Evolutionary conservation across 139 green algal genomes (phyloP), one percentile per base, ranked within the genome.

Genomic region (Axilococcus clingmanii): DNA sequence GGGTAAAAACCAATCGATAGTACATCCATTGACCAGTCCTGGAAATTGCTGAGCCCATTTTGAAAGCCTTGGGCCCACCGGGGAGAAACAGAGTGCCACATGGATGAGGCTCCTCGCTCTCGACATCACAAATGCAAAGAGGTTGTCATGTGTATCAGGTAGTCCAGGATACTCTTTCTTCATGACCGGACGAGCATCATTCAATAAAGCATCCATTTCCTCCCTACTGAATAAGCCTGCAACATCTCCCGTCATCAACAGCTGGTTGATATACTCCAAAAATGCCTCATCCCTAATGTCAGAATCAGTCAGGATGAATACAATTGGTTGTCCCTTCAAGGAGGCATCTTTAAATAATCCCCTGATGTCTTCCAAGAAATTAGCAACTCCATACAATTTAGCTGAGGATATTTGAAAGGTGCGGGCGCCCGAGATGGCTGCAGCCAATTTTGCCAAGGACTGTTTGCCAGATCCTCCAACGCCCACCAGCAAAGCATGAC

Each of bases 251-350:
- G 88, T 97, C 79, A 93, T 91, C 15, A 96, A 72, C 44, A 96
- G 76, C 79, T 97, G 88, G 74, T 96, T 97, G 61, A 96, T 87
- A 77, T 95, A 95, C 69, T 96, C 88, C 47, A 97, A 65, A 76
- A 96, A 94, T 23, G 72, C 71, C 59, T 96, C 88, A 24, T 96
- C 80, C 76, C 94, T 95, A 25, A 97, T 75, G 55, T 96, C 87
- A 1, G 79, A 69, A 34, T 97, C 88, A 7, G 81, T 94, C 72
- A 96, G 89, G 25, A 97, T 65, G 78, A 96, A 95, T 59, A 74
- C 85, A 38, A 95, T 83, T 0, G 75, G 69, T 69, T 90, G 74
- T 28, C 83, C 81, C 78, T 96, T 96, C 47, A 95, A 74, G n/a
- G 82, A 88, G 7, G 88, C 85, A 43, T 89, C 82, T 68, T 88